Evolutionary conservation across 352 stramenopile genomes (phyloP), one percentile per base, ranked within the genome.

Genomic region (Pythium coloratum): DNA sequence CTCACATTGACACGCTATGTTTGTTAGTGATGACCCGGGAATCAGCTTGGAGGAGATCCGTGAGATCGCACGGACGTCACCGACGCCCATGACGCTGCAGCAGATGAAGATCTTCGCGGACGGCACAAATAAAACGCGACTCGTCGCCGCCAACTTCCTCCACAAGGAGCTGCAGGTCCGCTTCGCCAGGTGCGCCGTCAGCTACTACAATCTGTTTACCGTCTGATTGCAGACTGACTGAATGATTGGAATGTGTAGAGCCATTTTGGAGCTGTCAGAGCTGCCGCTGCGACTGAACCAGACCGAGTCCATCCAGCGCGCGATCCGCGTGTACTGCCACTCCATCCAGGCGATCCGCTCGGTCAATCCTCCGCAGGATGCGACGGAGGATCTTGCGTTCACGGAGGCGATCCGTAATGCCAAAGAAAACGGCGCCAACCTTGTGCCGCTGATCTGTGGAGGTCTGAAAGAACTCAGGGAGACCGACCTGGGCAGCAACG

Each of bases 51-150:
- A 88, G 38, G 73, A 90, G 64, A 84, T 92, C 56, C 73, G 71
- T 28, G 77, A 81, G 32, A 79, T 92, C 36, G 83, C 83, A 3
- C 44, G 75, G 36, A 76, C 68, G 14, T 67, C 77, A 47, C 86
- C 86, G 24, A 90, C 80, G 24, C 86, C 86, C 18, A 73, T 94
- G 75, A 89, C 82, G 26, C 74, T 94, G 57, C 86, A 82, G 62
- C 86, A 94, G 61, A 94, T 94, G 86, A 86, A 87, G 64, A 79
- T 75, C 49, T 92, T 91, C 46, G 76, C 86, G n/a, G 79, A 87
- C 50, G 78, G 76, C 24, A 78, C 72, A 14, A 74, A 76, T 55
- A 88, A 92, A 40, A 69, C 87, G 63, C 80, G 80, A 18, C 69
- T 94, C 59, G 69, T 89, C 36, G 83, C 81, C 4, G 77, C 81